Evolutionary conservation across 1,139 yeast species (phyloP).

Genomic region (Meyerozyma sp.): DNA sequence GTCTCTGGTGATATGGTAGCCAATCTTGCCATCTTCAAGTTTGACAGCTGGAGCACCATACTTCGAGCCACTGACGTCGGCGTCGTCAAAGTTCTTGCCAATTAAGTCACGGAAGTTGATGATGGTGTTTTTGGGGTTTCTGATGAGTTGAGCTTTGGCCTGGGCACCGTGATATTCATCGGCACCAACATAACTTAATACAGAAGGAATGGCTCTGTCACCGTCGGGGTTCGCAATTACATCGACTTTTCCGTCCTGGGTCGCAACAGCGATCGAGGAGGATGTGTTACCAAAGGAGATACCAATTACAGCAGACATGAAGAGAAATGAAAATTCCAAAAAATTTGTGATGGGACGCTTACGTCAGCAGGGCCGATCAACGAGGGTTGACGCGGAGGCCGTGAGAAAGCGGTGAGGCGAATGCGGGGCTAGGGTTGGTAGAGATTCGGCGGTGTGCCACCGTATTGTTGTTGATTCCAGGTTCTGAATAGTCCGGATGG

Average conservation of each 20-base stretch:
- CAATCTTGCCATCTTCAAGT: constrained; percentile 58
- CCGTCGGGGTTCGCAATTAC: constrained; percentile 99
- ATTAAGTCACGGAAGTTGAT: constrained; percentile 90
- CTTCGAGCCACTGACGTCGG: constrained; percentile 57
- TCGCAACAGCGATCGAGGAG: constrained; percentile 89
- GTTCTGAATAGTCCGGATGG: background rate
- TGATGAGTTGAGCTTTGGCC: constrained; percentile 85
- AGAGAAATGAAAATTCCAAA: background rate
- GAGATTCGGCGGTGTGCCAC: background rate
- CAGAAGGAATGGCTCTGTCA: constrained; percentile 94
- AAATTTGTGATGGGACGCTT: background rate
- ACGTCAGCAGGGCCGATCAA: background rate
- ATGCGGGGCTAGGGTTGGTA: background rate
- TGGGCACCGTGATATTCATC: constrained; percentile 98
- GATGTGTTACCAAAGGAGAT: constrained; percentile 95
- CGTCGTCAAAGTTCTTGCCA: constrained; percentile 67
- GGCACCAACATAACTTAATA: constrained; percentile 82
- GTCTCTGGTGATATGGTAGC: constrained; percentile 54
- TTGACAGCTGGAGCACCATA: constrained; percentile 74
- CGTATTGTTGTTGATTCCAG: background rate
- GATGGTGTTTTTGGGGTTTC: constrained; percentile 85
- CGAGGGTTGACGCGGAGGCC: background rate
- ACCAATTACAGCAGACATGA: constrained; percentile 67
- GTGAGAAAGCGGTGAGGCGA: background rate
- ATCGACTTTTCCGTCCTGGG: constrained; percentile 85